Evolutionary conservation across 2,329 filamentous ascomycete species (phyloP).

Genomic region (Podosphaera aphanis): DNA sequence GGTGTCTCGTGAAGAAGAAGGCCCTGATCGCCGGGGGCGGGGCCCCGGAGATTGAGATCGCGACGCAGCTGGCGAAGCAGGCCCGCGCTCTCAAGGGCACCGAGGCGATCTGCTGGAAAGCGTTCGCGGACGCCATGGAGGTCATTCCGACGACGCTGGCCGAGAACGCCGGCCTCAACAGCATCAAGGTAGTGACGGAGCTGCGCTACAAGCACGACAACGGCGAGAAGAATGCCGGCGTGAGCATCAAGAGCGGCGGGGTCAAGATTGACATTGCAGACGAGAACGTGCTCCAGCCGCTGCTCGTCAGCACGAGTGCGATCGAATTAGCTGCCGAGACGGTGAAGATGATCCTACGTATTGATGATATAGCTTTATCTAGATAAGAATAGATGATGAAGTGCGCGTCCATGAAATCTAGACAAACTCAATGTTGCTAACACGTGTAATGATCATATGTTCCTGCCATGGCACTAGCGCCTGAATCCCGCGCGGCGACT

Average conservation of each 20-base stretch:
- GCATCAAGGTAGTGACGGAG: slow-evolving; percentile 96
- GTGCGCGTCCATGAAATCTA: too few species aligned
- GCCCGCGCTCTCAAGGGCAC: slow-evolving; percentile 69
- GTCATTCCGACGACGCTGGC: slow-evolving; percentile 90
- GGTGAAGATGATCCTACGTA: slow-evolving; percentile 38
- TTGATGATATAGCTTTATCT: slow-evolving; percentile 14
- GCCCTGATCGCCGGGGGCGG: slow-evolving; percentile 94
- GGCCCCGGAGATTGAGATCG: slow-evolving; percentile 89
- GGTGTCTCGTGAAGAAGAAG: slow-evolving; percentile 97
- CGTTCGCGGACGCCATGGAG: slow-evolving; percentile 92
- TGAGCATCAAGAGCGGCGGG: slow-evolving; percentile 92
- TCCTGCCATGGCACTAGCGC: too few species aligned
- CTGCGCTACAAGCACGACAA: slow-evolving; percentile 81
- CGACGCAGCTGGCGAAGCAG: slow-evolving; percentile 61
- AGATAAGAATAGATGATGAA: too few species aligned
- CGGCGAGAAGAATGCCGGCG: slow-evolving; percentile 85
- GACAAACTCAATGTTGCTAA: too few species aligned
- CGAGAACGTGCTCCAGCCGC: slow-evolving; percentile 87
- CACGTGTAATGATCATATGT: too few species aligned
- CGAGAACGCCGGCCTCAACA: slow-evolving; percentile 92
- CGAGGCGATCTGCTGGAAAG: slow-evolving; percentile 96
- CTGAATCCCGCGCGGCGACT: too few species aligned
- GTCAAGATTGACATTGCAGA: slow-evolving; percentile 94
- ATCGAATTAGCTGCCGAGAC: slow-evolving; percentile 95
- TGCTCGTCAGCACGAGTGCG: slow-evolving; percentile 89